Evolutionary conservation across 2,329 filamentous ascomycete species (phyloP), one percentile per base, ranked within the genome.

Genomic region (Aphanoascus verrucosus): DNA sequence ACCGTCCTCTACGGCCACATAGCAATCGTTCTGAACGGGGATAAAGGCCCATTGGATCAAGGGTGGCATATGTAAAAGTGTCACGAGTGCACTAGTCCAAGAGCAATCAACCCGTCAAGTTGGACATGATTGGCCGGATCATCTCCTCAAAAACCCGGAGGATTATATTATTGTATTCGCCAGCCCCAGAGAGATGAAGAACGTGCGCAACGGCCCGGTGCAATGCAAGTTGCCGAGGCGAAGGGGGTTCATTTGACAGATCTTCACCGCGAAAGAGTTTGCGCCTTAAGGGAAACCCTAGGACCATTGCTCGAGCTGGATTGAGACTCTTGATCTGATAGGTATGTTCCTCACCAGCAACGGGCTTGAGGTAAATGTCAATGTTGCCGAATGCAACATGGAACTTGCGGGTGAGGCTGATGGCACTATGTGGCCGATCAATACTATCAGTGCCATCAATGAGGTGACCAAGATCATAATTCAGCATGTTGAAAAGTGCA

Each of bases 401-500:
- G 17, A 41, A 34, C 5, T 5, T 38, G 11, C 14, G 40, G 6
- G 41, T 32, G 17, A 55, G 48, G 28, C 32, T 55, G 15, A 55
- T 47, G 31, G 49, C 53, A 52, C 52, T 55, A 3, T 1, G 15
- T 19, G 54, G 38, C 37, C 43, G 35, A 28, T 55, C 69, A 48
- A 73, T 71, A n/a, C n/a, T n/a, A 9, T 70, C 62, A 23, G 56
- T 54, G 45, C 70, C 69, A 43, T 71, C 60, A 49, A 73, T 70
- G 1, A 72, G 51, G 57, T 67, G 59, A 6, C 56, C 58, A 19
- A 68, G 61, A 41, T 65, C 66, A 37, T 42, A 56, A 55, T 73
- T 69, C 55, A 73, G 70, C 67, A 73, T 72, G 34, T 72, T 70
- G 2, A 72, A 63, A 45, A 73, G 64, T 28, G 58, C 56, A 9